Evolutionary conservation across 1,284 basidiomycete species (phyloP).

Genomic region (Gymnopus androsaceus): DNA sequence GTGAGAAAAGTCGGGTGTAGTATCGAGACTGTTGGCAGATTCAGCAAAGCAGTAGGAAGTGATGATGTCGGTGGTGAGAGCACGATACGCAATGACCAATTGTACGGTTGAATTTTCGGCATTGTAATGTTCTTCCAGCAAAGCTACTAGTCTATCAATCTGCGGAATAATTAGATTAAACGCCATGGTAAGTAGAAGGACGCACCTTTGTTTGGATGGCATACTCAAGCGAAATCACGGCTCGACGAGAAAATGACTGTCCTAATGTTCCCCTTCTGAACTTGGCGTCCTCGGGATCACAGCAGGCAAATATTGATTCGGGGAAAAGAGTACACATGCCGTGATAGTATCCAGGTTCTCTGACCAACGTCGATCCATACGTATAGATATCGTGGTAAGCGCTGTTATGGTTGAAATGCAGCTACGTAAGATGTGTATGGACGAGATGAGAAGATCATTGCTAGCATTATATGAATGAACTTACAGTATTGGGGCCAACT

Average conservation of each 20-base stretch:
- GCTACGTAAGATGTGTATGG: neutral
- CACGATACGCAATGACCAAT: constrained; percentile 16
- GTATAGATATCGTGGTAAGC: constrained; percentile 16
- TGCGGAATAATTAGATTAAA: constrained; percentile 9
- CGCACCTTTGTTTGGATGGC: constrained; percentile 35
- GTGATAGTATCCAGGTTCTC: constrained; percentile 1
- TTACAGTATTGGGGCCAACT: neutral
- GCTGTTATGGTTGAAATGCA: constrained; percentile 1
- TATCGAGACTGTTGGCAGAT: constrained; percentile 21
- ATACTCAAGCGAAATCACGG: constrained; percentile 33
- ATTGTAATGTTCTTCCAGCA: neutral
- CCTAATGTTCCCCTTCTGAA: constrained; percentile 30
- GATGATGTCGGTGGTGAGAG: constrained; percentile 26
- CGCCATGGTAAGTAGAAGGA: neutral
- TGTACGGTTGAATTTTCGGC: constrained; percentile 9
- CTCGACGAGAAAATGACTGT: constrained; percentile 37
- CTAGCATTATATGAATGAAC: neutral
- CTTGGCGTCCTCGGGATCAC: constrained; percentile 33
- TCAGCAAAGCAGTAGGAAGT: constrained; percentile 28
- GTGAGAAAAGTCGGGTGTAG: constrained; percentile 25
- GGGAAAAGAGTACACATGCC: neutral
- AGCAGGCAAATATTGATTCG: constrained; percentile 35
- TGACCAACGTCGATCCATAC: constrained; percentile 5
- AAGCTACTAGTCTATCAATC: constrained; percentile 31
- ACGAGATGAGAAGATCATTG: neutral